A percentile compares a stretch with the other conserved stretches of the same genome.
Conservation (phyloP, 495 filamentous ascomycete species). For the Penicillium crystallinum region DNA sequence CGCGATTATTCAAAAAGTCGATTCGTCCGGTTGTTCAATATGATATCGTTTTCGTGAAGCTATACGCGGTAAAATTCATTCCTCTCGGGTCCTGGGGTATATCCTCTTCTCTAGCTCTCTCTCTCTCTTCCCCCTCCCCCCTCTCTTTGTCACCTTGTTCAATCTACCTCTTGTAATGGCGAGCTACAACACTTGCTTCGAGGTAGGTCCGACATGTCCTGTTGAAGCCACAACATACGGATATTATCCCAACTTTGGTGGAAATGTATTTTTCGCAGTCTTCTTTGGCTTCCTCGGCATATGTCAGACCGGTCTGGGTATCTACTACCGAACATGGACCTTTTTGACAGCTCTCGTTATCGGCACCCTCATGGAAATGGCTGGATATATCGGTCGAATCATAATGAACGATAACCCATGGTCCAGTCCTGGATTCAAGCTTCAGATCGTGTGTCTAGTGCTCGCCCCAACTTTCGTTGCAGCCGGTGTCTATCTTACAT, state of each 20-base stretch:
- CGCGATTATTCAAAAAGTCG: background rate
- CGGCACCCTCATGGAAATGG: constrained; percentile 44
- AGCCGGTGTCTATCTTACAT: constrained; percentile 61
- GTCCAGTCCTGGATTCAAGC: constrained; percentile 53
- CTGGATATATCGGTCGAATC: constrained; percentile 58
- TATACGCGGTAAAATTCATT: too few species aligned
- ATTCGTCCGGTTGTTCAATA: background rate
- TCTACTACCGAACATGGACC: constrained; percentile 58
- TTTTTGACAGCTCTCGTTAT: constrained; percentile 48
- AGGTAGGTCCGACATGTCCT: constrained; percentile 49
- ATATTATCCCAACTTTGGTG: constrained; percentile 59
- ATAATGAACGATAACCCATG: constrained; percentile 58
- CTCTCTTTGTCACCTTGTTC: background rate
- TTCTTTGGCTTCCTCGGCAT: constrained; percentile 48
- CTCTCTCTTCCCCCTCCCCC: background rate
- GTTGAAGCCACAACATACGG: constrained; percentile 60
- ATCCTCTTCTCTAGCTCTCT: too few species aligned
- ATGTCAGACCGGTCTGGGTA: constrained; percentile 44
- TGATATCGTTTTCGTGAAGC: too few species aligned
- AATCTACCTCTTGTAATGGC: constrained; percentile 12
- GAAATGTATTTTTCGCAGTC: constrained; percentile 56
- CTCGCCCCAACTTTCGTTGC: constrained; percentile 62
- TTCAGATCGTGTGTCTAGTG: constrained; percentile 64
- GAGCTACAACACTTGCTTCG: constrained; percentile 36
- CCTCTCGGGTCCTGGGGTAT: too few species aligned